Percentiles rank a stretch among this genome's conserved stretches.
These are phyloP conservation scores for Globisporangium abappressorium DNA, from an alignment of 352 stramenopile genomes.

Conservation along the genomic window DNA sequence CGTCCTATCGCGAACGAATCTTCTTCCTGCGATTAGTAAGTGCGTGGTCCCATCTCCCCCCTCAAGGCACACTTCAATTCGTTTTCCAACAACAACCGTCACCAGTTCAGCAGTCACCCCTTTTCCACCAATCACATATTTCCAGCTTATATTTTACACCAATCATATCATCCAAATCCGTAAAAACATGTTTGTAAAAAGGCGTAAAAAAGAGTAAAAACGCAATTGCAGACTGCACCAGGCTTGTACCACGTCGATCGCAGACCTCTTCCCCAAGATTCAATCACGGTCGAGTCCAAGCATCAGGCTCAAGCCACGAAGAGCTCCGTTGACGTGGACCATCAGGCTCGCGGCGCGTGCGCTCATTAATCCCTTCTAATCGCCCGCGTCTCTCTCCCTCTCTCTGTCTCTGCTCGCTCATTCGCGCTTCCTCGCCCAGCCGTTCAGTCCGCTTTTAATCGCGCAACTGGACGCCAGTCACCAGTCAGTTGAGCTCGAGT, in stretches of 20 bases:
- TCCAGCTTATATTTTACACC: not conserved
- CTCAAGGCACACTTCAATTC: not conserved
- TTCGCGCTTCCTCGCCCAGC: not conserved
- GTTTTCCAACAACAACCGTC: not conserved
- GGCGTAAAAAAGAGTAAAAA: not conserved
- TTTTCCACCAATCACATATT: not conserved
- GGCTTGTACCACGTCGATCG: not conserved
- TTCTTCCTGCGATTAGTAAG: not conserved
- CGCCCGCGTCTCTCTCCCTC: too few relatives aligned
- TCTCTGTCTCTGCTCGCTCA: not conserved
- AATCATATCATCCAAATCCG: not conserved
- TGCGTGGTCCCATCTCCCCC: not conserved
- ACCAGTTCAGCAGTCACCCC: not conserved
- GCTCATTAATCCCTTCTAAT: slow-evolving; percentile 6
- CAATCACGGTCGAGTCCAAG: not conserved
- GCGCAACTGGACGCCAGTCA: not conserved
- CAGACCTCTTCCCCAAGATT: slow-evolving; percentile 2
- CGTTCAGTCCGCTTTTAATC: not conserved
- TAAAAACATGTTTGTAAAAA: not conserved
- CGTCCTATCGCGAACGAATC: not conserved
- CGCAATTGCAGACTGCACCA: not conserved
- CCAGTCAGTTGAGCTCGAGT: not conserved
- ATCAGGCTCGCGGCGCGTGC: not conserved
- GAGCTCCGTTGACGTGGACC: not conserved
- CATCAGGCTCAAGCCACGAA: not conserved